Conservation (phyloP, 345 rosid genomes). For the Trapa incisa region DNA sequence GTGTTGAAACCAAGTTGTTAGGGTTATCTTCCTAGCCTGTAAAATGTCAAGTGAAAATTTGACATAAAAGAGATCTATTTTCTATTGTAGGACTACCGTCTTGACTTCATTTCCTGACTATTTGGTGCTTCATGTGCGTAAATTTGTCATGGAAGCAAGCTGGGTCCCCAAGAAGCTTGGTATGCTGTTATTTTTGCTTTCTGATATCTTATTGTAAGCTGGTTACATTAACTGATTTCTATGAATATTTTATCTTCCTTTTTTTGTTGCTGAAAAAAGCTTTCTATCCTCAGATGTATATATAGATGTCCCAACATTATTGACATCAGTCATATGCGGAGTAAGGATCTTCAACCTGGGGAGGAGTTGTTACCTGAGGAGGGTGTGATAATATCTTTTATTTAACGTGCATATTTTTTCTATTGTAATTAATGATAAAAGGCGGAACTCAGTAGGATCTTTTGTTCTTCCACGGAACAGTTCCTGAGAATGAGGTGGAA, state of each 20-base stretch:
- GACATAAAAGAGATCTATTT: neutral
- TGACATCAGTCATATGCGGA: conserved; percentile 89
- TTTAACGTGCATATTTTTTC: neutral
- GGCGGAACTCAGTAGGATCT: neutral
- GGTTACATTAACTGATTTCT: conserved; percentile 8
- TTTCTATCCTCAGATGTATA: conserved; percentile 57
- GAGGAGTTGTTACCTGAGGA: conserved; percentile 83
- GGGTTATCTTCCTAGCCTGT: neutral
- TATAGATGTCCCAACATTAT: conserved; percentile 84
- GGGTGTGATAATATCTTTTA: conserved; percentile 15
- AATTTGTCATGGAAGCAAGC: conserved; percentile 89
- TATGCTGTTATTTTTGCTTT: conserved; percentile 17
- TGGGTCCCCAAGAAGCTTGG: conserved; percentile 99
- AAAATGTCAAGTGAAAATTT: neutral
- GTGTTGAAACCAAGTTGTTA: neutral
- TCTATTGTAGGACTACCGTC: conserved; percentile 62
- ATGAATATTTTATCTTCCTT: neutral
- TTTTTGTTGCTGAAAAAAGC: too few relatives aligned
- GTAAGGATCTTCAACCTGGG: conserved; percentile 88
- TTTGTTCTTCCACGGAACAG: conserved; percentile 19
- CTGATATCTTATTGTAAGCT: conserved; percentile 2
- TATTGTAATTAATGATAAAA: neutral
- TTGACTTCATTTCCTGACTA: conserved; percentile 94
- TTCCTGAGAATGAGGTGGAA: conserved; percentile 37
- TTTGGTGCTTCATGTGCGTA: conserved; percentile 92